Conservation (phyloP, 140 eudicot genomes). For the Senecio squalidus region DNA sequence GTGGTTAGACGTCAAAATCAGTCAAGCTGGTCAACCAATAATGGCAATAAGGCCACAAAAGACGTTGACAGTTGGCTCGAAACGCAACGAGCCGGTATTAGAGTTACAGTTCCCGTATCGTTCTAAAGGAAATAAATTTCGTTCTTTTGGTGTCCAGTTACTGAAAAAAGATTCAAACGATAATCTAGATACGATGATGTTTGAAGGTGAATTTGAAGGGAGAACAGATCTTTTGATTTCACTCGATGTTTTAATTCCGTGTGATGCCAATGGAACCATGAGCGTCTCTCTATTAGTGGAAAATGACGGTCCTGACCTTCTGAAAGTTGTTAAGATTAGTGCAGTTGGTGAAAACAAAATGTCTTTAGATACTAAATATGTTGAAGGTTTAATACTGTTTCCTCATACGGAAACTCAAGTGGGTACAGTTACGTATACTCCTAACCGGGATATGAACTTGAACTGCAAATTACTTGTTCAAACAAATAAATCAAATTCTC, state of each 20-base stretch:
- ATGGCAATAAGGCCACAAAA: conserved; percentile 64
- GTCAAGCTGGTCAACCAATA: conserved; percentile 31
- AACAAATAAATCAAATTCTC: conserved; percentile 50
- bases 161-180: conserved; percentile 31
- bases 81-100: conserved; percentile 41
- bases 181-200: conserved; percentile 40
- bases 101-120: conserved; percentile 50
- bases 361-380: conserved; percentile 43
- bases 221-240: conserved; percentile 36
- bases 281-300: conserved; percentile 45
- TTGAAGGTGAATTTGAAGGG: conserved; percentile 46
- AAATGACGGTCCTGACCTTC: conserved; percentile 42
- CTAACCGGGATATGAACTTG: conserved; percentile 17
- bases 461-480: conserved; percentile 49
- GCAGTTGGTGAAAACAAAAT: conserved; percentile 35
- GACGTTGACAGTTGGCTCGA: conserved; percentile 60
- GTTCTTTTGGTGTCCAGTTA: conserved; percentile 56
- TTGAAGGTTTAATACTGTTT: conserved; percentile 70
- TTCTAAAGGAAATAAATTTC: conserved; percentile 36
- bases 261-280: conserved; percentile 39
- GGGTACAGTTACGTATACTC: conserved; percentile 43
- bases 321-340: conserved; percentile 49
- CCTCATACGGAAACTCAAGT: conserved; percentile 66
- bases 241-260: conserved; percentile 42
- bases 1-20: conserved; percentile 39